Evolutionary conservation across 1,284 basidiomycete genomes (phyloP).

Genomic region (Agaricales sp.): DNA sequence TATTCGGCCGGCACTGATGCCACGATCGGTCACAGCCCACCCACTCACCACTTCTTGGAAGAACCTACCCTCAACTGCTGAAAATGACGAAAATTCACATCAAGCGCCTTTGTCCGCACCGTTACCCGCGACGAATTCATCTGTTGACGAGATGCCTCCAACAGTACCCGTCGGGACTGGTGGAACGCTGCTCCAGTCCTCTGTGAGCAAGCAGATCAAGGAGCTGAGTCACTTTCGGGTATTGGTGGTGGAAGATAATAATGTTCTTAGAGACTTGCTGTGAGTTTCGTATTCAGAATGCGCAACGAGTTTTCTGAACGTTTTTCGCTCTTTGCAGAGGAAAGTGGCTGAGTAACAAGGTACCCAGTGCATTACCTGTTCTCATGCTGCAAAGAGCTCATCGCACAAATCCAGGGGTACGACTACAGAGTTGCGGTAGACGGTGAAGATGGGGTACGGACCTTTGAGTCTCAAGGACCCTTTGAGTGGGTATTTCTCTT

Average conservation of each 20-base stretch:
- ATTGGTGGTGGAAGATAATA: constrained; percentile 80
- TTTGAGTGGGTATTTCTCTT: constrained; percentile 54
- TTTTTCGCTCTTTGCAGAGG: constrained; percentile 38
- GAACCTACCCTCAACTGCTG: constrained; percentile 19
- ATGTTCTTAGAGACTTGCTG: constrained; percentile 63
- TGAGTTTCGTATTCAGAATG: constrained; percentile 33
- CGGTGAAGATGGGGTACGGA: constrained; percentile 76
- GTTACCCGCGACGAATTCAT: constrained; percentile 11
- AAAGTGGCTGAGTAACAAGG: constrained; percentile 75
- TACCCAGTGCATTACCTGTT: constrained; percentile 11
- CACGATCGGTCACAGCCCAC: constrained; percentile 39
- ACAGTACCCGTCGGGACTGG: constrained; percentile 46
- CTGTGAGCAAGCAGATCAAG: constrained; percentile 35
- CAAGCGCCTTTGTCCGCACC: constrained; percentile 7
- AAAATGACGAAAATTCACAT: constrained; percentile 20
- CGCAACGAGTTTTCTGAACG: too few relatives aligned
- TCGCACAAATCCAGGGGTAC: constrained; percentile 53
- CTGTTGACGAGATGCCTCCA: constrained; percentile 26
- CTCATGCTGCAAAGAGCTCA: neutral
- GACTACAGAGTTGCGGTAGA: constrained; percentile 74
- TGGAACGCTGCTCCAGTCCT: constrained; percentile 52
- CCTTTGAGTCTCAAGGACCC: constrained; percentile 56
- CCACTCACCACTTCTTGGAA: constrained; percentile 30
- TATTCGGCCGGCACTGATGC: constrained; percentile 31
- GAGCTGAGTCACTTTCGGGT: constrained; percentile 41